These are phyloP conservation scores for Corrigiola litoralis DNA, from an alignment of 179 eudicot species.

Conservation along the genomic window DNA sequence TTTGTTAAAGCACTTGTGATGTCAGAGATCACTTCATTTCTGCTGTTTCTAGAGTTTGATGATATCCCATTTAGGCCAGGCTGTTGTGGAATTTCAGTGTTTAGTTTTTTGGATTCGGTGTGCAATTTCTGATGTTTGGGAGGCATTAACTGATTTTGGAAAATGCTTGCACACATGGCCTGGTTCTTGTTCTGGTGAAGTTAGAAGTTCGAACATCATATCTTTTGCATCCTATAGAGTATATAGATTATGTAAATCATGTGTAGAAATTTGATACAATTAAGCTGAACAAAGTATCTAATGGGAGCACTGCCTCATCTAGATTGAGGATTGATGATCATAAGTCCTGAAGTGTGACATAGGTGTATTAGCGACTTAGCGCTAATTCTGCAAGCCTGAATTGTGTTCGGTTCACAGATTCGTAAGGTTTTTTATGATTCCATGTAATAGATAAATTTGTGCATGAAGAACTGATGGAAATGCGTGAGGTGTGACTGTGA, in stretches of 20 bases:
- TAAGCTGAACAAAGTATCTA: background rate
- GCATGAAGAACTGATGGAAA: background rate
- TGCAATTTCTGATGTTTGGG: constrained; percentile 6
- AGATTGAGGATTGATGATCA: background rate
- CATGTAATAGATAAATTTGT: background rate
- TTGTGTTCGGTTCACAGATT: background rate
- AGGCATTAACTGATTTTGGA: background rate
- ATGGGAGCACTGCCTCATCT: background rate
- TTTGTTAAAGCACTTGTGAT: background rate
- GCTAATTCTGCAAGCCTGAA: background rate
- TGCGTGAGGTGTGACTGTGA: background rate
- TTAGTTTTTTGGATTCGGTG: background rate
- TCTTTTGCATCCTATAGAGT: background rate
- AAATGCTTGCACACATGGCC: too few relatives aligned
- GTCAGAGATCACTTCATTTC: background rate
- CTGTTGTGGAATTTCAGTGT: too few relatives aligned
- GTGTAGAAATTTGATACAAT: background rate
- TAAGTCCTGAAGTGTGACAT: background rate
- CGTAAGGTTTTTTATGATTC: background rate
- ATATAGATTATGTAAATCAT: background rate
- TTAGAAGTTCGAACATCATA: background rate
- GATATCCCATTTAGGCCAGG: too few relatives aligned
- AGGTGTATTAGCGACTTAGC: too few relatives aligned
- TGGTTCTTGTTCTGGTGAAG: background rate
- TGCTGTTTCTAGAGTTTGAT: background rate